Conservation (phyloP, 257 asterid genomes). For the Anisodus tanguticus region DNA sequence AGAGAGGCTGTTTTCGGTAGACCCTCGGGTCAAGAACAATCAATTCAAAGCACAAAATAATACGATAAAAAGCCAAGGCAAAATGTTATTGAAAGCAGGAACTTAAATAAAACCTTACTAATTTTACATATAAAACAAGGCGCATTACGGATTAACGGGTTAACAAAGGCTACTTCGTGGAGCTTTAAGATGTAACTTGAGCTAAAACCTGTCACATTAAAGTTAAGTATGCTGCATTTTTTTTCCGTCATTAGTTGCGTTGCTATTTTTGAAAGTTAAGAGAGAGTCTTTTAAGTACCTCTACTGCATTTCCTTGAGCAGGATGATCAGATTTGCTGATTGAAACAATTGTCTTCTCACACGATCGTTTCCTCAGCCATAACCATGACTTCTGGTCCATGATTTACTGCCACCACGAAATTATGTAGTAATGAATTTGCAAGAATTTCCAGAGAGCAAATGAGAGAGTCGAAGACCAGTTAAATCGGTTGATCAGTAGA, state of each 20-base stretch:
- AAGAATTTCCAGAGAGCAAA: not conserved
- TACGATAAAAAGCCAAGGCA: no score
- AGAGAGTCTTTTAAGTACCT: slow-evolving; percentile 49
- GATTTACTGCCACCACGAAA: slow-evolving; percentile 28
- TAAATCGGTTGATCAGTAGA: not conserved
- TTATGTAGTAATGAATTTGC: not conserved
- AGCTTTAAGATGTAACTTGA: not conserved
- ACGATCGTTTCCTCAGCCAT: slow-evolving; percentile 64
- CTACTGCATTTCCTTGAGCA: slow-evolving; percentile 47
- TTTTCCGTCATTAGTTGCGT: no score
- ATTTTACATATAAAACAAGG: not conserved
- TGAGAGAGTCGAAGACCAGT: no score
- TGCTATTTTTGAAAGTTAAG: slow-evolving; percentile 6
- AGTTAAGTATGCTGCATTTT: not conserved
- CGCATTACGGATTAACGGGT: not conserved
- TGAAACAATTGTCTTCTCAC: slow-evolving; percentile 72
- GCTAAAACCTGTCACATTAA: not conserved
- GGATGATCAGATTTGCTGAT: slow-evolving; percentile 43
- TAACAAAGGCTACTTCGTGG: not conserved
- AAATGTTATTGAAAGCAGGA: not conserved
- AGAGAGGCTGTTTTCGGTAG: slow-evolving; percentile 40
- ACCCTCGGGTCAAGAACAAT: slow-evolving; percentile 71
- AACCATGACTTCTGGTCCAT: slow-evolving; percentile 95
- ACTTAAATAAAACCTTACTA: not conserved
- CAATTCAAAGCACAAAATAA: slow-evolving; percentile 48